These are phyloP conservation scores for Microcera coccophila DNA, from an alignment of 2,329 filamentous ascomycete species.

Conservation along the genomic window DNA sequence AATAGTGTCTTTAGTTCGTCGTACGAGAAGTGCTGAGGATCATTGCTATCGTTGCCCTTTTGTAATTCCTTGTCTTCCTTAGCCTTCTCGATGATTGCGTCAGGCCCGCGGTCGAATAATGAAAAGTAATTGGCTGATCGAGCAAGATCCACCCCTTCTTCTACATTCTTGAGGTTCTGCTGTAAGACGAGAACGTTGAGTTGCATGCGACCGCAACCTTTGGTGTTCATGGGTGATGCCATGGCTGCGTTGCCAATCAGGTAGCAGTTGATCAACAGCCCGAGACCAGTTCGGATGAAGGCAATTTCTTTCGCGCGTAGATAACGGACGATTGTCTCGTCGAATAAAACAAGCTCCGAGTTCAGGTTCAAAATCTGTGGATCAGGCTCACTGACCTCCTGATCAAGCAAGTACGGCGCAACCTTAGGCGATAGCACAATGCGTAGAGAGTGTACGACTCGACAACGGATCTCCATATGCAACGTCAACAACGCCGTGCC, in stretches of 20 bases:
- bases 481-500: slow-evolving; percentile 76
- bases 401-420: slow-evolving; percentile 62
- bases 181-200: slow-evolving; percentile 93
- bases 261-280: slow-evolving; percentile 72
- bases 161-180: slow-evolving; percentile 94
- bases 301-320: slow-evolving; percentile 66
- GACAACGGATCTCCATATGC: slow-evolving; percentile 83
- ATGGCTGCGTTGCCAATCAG: slow-evolving; percentile 68
- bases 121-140: slow-evolving; percentile 65
- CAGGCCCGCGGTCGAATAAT: slow-evolving; percentile 62
- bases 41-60: slow-evolving; percentile 30
- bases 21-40: slow-evolving; percentile 53
- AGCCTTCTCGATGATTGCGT: slow-evolving; percentile 61
- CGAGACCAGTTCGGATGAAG: slow-evolving; percentile 75
- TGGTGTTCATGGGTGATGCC: slow-evolving; percentile 77
- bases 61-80: slow-evolving; percentile 43
- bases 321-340: slow-evolving; percentile 72
- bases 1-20: slow-evolving; percentile 64
- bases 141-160: slow-evolving; percentile 62
- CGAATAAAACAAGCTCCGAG: slow-evolving; percentile 77
- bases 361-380: slow-evolving; percentile 80
- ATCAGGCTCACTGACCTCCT: slow-evolving; percentile 73
- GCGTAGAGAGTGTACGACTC: slow-evolving; percentile 74
- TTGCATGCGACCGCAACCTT: slow-evolving; percentile 82
- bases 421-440: slow-evolving; percentile 57